A percentile compares a stretch with the other conserved stretches of the same genome.
Evolutionary conservation across 805 yeast genomes (phyloP).

Genomic region (Phaffomyces opuntiae): DNA sequence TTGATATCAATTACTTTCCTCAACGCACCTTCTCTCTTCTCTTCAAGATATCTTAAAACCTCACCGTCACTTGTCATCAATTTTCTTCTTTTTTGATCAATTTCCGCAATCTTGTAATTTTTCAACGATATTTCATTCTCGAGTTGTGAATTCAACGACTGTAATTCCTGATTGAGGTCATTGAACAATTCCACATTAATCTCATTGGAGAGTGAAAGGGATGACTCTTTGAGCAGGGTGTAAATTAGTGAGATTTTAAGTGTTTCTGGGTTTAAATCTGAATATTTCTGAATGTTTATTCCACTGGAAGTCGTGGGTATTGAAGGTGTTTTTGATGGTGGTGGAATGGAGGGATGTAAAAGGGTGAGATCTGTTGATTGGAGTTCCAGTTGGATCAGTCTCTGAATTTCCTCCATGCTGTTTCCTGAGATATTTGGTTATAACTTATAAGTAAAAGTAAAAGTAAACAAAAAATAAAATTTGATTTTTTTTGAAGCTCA

Average conservation of each 20-base stretch:
- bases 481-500: too few relatives aligned
- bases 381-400: conserved; percentile 1
- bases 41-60: conserved; percentile 1
- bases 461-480: not conserved
- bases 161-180: not conserved
- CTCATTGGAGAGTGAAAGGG: conserved; percentile 1
- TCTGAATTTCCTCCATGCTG: not conserved
- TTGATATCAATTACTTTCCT: conserved; percentile 5
- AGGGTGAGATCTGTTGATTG: not conserved
- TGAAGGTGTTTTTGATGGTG: not conserved
- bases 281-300: conserved; percentile 3
- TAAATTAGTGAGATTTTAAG: conserved; percentile 1
- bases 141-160: not conserved
- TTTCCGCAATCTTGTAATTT: not conserved
- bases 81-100: conserved; percentile 4
- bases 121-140: not conserved
- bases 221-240: conserved; percentile 1
- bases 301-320: conserved; percentile 3
- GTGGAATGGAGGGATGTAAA: conserved; percentile 1
- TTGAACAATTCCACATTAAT: not conserved
- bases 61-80: not conserved
- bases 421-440: not conserved
- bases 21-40: conserved; percentile 4
- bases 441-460: too few relatives aligned
- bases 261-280: not conserved